Evolutionary conservation across 257 asterid genomes (phyloP), one percentile per base, ranked within the genome.

Genomic region (Thymus quinquecostatus): DNA sequence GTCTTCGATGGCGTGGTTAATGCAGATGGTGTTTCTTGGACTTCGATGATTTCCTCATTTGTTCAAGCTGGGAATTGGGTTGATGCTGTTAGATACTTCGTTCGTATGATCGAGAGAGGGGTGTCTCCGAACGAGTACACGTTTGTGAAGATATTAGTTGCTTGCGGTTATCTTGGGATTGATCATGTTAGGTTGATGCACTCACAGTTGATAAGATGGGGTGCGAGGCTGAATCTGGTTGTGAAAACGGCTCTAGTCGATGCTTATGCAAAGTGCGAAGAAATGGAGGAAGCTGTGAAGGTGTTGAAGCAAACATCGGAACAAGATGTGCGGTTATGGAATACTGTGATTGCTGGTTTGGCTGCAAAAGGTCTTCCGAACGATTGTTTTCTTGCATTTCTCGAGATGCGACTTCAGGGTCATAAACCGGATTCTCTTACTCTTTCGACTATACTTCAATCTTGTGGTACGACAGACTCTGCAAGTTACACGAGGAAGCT

Each of bases 21-120:
- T 33, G 78, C 76, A 11, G 84, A 80, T 67, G 67, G 63, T 47
- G 32, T 80, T 48, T 71, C 81, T 62, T 80, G 84, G 84, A 80
- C 84, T 2, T 48, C 84, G 2, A 71, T 80, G 75, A 55, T 80
- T 71, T 80, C 84, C 48, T 75, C 84, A 2, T 67, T 71, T 36
- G 78, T 62, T 59, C 66, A 67, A 53, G 70, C 76, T 75, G 78
- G 81, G 47, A 34, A 71, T 0, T 68, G 60, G 69, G 61, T 11
- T 66, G 66, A 27, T n/a, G 84, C 78, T 4, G 27, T 75, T 7
- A 59, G 65, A n/a, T 71, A 50, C 44, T 75, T 60, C 63, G 2
- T 21, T 28, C 76, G 55, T 14, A 80, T 80, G 84, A 61, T 80
- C 14, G 75, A 80, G 64, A 60, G 10, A 34, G 60, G 36, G 53